These are phyloP conservation scores for Farysia itapuensis DNA, from an alignment of 1,284 basidiomycete species.

Conservation along the genomic window DNA sequence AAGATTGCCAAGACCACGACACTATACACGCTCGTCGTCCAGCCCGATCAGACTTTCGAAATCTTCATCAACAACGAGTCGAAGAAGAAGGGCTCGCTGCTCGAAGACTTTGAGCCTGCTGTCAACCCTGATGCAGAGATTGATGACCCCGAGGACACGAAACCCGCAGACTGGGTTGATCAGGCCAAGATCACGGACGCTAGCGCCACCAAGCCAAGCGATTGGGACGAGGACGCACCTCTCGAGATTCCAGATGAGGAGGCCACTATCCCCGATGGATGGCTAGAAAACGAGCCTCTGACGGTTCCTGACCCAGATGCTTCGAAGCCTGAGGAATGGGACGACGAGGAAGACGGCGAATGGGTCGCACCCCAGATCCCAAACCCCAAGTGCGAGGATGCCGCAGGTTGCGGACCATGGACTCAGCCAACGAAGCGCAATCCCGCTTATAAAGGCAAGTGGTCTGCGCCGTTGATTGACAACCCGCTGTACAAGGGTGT, in stretches of 20 bases:
- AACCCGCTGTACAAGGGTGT: slow-evolving; percentile 57
- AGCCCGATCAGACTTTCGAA: slow-evolving; percentile 92
- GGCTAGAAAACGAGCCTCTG: slow-evolving; percentile 86
- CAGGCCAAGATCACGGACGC: slow-evolving; percentile 80
- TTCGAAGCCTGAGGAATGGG: slow-evolving; percentile 98
- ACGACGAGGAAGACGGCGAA: slow-evolving; percentile 98
- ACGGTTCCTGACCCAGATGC: slow-evolving; percentile 87
- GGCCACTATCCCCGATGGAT: slow-evolving; percentile 87
- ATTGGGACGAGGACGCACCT: slow-evolving; percentile 59
- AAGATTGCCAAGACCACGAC: slow-evolving; percentile 58
- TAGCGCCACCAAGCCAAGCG: slow-evolving; percentile 68
- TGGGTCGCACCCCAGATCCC: slow-evolving; percentile 87
- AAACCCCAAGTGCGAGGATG: slow-evolving; percentile 76
- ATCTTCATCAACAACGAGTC: slow-evolving; percentile 84
- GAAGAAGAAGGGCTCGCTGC: slow-evolving; percentile 71
- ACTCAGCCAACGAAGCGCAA: slow-evolving; percentile 86
- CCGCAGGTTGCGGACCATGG: slow-evolving; percentile 94
- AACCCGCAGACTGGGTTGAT: slow-evolving; percentile 94
- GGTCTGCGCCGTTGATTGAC: slow-evolving; percentile 85
- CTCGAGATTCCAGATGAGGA: slow-evolving; percentile 74
- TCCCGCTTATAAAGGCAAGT: slow-evolving; percentile 94
- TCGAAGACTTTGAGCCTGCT: slow-evolving; percentile 92
- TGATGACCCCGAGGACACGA: slow-evolving; percentile 85
- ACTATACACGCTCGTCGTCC: slow-evolving; percentile 67
- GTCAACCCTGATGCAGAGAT: slow-evolving; percentile 93